Base-by-base conservation (phyloP, 2,329 filamentous ascomycete genomes). In the Diaporthe citri region DNA sequence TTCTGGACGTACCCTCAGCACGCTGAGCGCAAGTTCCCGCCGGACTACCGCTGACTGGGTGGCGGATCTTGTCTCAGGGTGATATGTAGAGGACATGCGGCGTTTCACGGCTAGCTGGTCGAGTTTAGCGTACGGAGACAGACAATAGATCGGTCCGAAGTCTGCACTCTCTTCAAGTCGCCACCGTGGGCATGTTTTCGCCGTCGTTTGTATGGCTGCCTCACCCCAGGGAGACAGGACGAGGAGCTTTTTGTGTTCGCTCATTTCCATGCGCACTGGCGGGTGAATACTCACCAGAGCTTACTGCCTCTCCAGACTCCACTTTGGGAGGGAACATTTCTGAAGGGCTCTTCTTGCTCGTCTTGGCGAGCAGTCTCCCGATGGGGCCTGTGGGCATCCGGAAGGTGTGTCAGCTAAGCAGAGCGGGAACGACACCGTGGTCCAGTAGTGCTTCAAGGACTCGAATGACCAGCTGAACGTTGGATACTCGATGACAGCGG, bases 391-490 rank as follows among this genome's bases (percentile, higher is more conserved):
- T n/a, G n/a, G n/a, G n/a, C n/a, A n/a, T n/a, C n/a, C n/a, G n/a
- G n/a, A n/a, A n/a, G n/a, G n/a, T n/a, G n/a, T n/a, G n/a, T n/a
- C n/a, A n/a, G n/a, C n/a, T n/a, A n/a, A n/a, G n/a, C 31, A 34
- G 31, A 6, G 31, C 31, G 31, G 31, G 31, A 39, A 39, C 36
- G 36, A 39, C 36, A 39, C n/a, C n/a, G n/a, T n/a, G n/a, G n/a
- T n/a, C n/a, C n/a, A n/a, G 57, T 78, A 97, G 96, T 98, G 96
- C 83, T 98, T 98, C 84, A 96, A 95, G 81, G 94, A 94, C 72
- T 88, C 90, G 9, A 94, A 93, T 75, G 94, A 97, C 79, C 95
- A 98, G 83, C 88, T 98, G 75, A 93, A 97, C 76, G 94, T 98
- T 67, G 92, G 91, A 70, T 98, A 98, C 86, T 96, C 95, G 72